These are phyloP conservation scores for Xerocomellus amylosporus DNA, from an alignment of 768 basidiomycete species.

Conservation along the genomic window DNA sequence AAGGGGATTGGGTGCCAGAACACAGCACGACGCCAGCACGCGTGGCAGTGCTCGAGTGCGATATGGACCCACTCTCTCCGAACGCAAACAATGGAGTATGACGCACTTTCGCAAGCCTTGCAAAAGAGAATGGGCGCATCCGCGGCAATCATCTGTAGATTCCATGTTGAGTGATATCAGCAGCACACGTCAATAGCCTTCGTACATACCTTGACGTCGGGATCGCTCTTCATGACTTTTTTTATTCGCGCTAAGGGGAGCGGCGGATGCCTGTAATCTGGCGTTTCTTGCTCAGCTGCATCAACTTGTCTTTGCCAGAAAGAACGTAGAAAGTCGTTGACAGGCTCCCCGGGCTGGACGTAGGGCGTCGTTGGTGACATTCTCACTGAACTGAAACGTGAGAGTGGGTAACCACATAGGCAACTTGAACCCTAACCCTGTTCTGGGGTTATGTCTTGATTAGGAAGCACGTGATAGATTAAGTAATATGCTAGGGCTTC, in stretches of 20 bases:
- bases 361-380: slow-evolving; percentile 51
- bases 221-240: slow-evolving; percentile 99
- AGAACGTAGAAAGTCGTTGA: slow-evolving; percentile 78
- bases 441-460: slow-evolving; percentile 13
- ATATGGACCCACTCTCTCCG: not conserved
- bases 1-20: too few species aligned
- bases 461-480: not conserved
- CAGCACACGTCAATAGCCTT: not conserved
- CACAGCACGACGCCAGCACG: not conserved
- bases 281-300: slow-evolving; percentile 81
- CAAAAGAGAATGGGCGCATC: slow-evolving; percentile 96
- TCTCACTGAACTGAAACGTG: slow-evolving; percentile 17
- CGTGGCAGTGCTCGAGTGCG: slow-evolving; percentile 3
- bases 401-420: slow-evolving; percentile 1
- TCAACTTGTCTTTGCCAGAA: slow-evolving; percentile 93
- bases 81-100: not conserved
- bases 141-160: slow-evolving; percentile 89
- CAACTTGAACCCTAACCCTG: slow-evolving; percentile 27
- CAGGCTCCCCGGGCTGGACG: slow-evolving; percentile 81
- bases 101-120: slow-evolving; percentile 97
- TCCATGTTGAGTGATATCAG: not conserved
- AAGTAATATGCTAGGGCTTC: too few species aligned
- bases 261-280: slow-evolving; percentile 84
- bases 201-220: slow-evolving; percentile 83
- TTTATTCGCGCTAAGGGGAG: slow-evolving; percentile 94